Conservation (phyloP, 2,329 filamentous ascomycete species). For the Penicillium sp. region DNA sequence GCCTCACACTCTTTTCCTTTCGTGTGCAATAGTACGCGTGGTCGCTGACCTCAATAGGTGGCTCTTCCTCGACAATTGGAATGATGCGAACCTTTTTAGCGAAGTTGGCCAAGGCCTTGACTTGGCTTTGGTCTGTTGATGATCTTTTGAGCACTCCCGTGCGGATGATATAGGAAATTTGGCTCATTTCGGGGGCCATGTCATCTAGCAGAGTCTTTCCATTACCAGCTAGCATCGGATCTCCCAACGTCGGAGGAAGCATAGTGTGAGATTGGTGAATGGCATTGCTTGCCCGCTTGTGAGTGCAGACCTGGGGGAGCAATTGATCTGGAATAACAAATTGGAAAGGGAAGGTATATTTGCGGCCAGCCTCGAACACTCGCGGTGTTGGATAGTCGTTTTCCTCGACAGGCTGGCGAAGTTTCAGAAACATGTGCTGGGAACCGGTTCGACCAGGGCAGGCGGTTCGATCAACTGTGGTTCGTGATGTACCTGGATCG, state of each 20-base stretch:
- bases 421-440: slow-evolving; percentile 64
- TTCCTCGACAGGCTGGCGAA: slow-evolving; percentile 63
- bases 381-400: slow-evolving; percentile 59
- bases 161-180: slow-evolving; percentile 61
- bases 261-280: slow-evolving; percentile 61
- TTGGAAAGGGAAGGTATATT: slow-evolving; percentile 65
- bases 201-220: slow-evolving; percentile 61
- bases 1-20: slow-evolving; percentile 64
- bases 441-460: slow-evolving; percentile 60
- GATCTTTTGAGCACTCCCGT: slow-evolving; percentile 48
- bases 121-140: slow-evolving; percentile 42
- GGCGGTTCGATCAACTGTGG: slow-evolving; percentile 60
- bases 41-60: slow-evolving; percentile 58
- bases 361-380: slow-evolving; percentile 57
- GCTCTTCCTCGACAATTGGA: slow-evolving; percentile 62
- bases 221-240: slow-evolving; percentile 57
- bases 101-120: slow-evolving; percentile 54
- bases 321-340: slow-evolving; percentile 67
- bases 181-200: slow-evolving; percentile 65
- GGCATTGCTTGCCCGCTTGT: slow-evolving; percentile 55
- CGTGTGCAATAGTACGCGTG: slow-evolving; percentile 56
- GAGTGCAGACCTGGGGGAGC: slow-evolving; percentile 63
- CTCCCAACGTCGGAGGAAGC: slow-evolving; percentile 66
- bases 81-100: slow-evolving; percentile 63
- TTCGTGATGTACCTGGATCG: slow-evolving; percentile 52